These are phyloP conservation scores for Bryum argenteum DNA, from an alignment of 225 moss, liverwort and hornwort genomes.

Conservation along the genomic window DNA sequence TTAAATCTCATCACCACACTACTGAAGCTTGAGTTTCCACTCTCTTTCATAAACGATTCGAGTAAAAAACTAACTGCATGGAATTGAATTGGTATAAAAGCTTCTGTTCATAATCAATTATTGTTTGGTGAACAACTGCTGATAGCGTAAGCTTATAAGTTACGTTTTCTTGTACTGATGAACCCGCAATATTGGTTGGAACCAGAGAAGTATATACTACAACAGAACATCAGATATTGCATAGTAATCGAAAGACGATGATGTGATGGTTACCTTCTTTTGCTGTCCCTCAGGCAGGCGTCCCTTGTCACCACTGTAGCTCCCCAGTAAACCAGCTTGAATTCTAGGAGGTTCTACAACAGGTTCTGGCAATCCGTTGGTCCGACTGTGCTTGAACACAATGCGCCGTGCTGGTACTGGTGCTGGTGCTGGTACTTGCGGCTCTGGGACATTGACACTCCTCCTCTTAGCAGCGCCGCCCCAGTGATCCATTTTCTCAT, in stretches of 20 bases:
- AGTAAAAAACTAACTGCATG: too few species aligned
- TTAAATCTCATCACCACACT: too few species aligned
- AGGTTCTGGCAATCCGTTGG: slow-evolving; percentile 83
- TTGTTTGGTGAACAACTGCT: too few species aligned
- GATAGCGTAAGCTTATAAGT: too few species aligned
- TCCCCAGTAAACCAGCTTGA: slow-evolving; percentile 63
- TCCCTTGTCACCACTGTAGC: slow-evolving; percentile 68
- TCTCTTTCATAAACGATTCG: too few species aligned
- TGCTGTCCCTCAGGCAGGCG: slow-evolving; percentile 86
- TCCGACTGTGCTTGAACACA: slow-evolving; percentile 85
- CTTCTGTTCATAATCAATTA: too few species aligned
- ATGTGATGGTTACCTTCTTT: slow-evolving; percentile 45
- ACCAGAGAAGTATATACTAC: not conserved
- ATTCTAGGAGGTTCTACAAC: slow-evolving; percentile 54
- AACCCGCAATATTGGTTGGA: not conserved
- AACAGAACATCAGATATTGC: slow-evolving; percentile 6
- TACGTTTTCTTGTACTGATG: not conserved
- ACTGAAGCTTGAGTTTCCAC: too few species aligned
- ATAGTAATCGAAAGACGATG: not conserved
- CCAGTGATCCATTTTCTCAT: slow-evolving; percentile 72
- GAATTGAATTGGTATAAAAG: too few species aligned
- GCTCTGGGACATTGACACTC: slow-evolving; percentile 57
- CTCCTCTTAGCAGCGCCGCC: slow-evolving; percentile 60
- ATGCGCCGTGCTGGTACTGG: slow-evolving; percentile 72
- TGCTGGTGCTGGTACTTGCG: slow-evolving; percentile 58